phyloP scores from a whole-genome alignment of 2,329 filamentous ascomycete genomes.

The Cryphonectria parasitica region DNA sequence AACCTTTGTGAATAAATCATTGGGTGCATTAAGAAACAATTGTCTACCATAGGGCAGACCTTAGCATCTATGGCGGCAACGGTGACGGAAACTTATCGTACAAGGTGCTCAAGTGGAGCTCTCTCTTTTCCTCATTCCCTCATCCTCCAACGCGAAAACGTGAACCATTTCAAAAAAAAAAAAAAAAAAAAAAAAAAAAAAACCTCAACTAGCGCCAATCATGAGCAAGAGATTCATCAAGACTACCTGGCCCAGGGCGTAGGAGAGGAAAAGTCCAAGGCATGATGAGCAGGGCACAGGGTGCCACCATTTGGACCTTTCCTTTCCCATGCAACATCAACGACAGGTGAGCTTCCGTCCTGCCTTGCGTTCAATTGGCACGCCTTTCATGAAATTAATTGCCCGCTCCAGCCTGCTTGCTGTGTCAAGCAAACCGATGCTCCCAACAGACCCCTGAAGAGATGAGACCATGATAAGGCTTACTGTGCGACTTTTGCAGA shows the following conservation, averaged over 20 bases:
- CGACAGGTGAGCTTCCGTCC: constrained; percentile 12
- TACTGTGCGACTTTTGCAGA: constrained; percentile 8
- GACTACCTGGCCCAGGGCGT: background rate
- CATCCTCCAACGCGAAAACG: constrained; percentile 2
- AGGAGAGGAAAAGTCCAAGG: background rate
- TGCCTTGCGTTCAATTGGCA: constrained; percentile 14
- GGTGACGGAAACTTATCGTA: constrained; percentile 11
- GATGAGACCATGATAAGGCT: constrained; percentile 12
- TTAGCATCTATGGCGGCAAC: constrained; percentile 10
- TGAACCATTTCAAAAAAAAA: constrained; percentile 9
- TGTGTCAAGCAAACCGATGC: constrained; percentile 8
- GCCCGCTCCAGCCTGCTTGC: constrained; percentile 6
- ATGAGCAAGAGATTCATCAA: constrained; percentile 3
- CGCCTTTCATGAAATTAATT: constrained; percentile 11
- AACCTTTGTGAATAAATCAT: background rate
- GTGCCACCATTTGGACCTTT: background rate
- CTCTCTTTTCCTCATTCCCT: background rate
- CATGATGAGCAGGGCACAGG: constrained; percentile 1
- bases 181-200: background rate
- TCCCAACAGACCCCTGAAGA: background rate
- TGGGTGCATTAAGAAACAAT: constrained; percentile 9
- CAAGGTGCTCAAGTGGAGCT: constrained; percentile 9
- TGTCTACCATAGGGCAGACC: constrained; percentile 2
- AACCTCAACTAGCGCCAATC: constrained; percentile 17
- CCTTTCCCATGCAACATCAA: background rate